phyloP scores from a whole-genome alignment of 495 filamentous ascomycete genomes.

The Podospora pseudoanserina region DNA sequence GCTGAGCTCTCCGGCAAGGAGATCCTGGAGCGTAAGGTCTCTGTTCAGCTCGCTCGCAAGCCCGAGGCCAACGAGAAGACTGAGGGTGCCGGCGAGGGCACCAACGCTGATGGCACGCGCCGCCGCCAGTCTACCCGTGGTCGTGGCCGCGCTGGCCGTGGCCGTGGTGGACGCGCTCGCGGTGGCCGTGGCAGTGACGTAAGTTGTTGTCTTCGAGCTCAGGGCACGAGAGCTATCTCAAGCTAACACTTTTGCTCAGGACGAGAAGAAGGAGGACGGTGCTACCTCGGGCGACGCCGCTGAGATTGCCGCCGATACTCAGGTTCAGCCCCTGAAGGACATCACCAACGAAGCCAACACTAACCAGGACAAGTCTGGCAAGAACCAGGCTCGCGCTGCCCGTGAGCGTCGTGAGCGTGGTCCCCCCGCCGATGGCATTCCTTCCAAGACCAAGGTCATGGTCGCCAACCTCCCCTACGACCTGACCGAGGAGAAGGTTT shows the following conservation, averaged over 20 bases:
- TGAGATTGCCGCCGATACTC: slow-evolving; percentile 20
- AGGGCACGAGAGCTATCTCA: neutral
- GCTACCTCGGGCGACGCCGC: slow-evolving; percentile 39
- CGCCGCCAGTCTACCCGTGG: slow-evolving; percentile 69
- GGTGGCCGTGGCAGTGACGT: slow-evolving; percentile 68
- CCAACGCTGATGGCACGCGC: slow-evolving; percentile 66
- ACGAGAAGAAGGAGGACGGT: slow-evolving; percentile 48
- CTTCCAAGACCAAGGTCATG: slow-evolving; percentile 99
- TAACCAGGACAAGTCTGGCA: slow-evolving; percentile 48
- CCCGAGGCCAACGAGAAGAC: slow-evolving; percentile 79
- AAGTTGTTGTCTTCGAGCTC: slow-evolving; percentile 18
- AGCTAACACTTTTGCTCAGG: slow-evolving; percentile 31
- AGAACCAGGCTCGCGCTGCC: slow-evolving; percentile 41
- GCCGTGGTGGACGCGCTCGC: slow-evolving; percentile 67
- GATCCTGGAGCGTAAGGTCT: slow-evolving; percentile 96
- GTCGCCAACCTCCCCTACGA: slow-evolving; percentile 98
- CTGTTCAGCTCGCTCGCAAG: slow-evolving; percentile 96
- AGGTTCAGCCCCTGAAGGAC: slow-evolving; percentile 52
- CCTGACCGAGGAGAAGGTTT: slow-evolving; percentile 91
- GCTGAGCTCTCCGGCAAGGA: slow-evolving; percentile 91
- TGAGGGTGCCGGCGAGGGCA: slow-evolving; percentile 53
- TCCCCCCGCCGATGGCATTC: slow-evolving; percentile 94
- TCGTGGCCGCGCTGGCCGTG: slow-evolving; percentile 71
- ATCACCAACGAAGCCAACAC: slow-evolving; percentile 48
- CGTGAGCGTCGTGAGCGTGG: slow-evolving; percentile 78